These are phyloP conservation scores for Fusarium praegraminearum DNA, from an alignment of 2,329 filamentous ascomycete genomes.

Conservation along the genomic window DNA sequence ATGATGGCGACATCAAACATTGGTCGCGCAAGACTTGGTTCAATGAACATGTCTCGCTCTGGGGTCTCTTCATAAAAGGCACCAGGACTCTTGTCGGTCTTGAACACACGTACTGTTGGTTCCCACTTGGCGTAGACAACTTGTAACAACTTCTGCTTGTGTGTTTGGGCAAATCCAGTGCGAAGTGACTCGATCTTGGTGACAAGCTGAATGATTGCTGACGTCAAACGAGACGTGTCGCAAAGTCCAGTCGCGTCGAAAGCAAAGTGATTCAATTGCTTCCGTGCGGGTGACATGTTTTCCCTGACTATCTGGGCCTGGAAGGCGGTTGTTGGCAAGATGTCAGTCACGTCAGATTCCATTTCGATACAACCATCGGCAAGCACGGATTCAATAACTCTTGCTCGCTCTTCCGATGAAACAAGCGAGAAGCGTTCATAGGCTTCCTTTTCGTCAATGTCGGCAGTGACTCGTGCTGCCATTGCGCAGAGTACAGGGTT, in stretches of 20 bases:
- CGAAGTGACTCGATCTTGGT: conserved; percentile 4
- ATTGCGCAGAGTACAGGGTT: conserved; percentile 1
- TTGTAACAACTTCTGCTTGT: not conserved
- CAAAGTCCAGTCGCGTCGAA: conserved; percentile 1
- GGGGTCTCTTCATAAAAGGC: not conserved
- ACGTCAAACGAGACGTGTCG: conserved; percentile 3
- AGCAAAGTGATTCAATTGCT: conserved; percentile 4
- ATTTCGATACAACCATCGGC: not conserved
- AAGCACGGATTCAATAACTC: not conserved
- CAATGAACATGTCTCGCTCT: conserved; percentile 4
- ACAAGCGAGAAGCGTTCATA: conserved; percentile 7
- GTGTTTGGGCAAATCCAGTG: conserved; percentile 5
- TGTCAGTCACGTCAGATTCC: conserved; percentile 2
- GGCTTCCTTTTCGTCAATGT: not conserved
- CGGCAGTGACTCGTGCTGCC: conserved; percentile 2
- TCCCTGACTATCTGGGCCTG: conserved; percentile 3
- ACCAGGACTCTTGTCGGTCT: not conserved
- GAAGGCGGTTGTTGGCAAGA: conserved; percentile 11
- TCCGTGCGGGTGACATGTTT: conserved; percentile 1
- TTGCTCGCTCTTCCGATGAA: not conserved
- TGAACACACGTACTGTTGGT: conserved; percentile 2
- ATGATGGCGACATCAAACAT: conserved; percentile 10
- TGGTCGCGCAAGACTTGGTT: conserved; percentile 2
- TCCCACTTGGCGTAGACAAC: conserved; percentile 4
- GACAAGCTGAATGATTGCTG: conserved; percentile 6